Evolutionary conservation across 768 basidiomycete species (phyloP), one percentile per base, ranked within the genome.

Genomic region (Suillus spraguei): DNA sequence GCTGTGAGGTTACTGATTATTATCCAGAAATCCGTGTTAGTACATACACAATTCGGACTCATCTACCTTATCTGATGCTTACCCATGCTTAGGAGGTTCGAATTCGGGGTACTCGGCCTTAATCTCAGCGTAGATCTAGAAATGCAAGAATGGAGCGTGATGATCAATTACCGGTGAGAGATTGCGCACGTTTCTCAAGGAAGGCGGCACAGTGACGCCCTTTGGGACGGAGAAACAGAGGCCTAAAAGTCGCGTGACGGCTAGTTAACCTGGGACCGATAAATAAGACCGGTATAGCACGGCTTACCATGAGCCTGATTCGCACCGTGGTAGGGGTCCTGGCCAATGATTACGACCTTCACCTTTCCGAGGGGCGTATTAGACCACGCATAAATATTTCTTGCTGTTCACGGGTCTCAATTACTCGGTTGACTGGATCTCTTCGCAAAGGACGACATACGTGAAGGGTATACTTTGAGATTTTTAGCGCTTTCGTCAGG

Each of bases 361-460:
- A 98, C 87, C 65, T 88, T 86, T 14, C 91, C 89, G 17, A 97
- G 78, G 4, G 94, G 93, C 35, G 94, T 95, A 62, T 89, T 84
- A 4, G 93, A 92, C 95, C 95, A 98, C 14, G 93, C 83, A 73
- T 97, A 97, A 61, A 97, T 91, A 70, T 97, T 86, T 66, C 82
- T 80, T 16, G 94, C 95, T 89, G 72, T 53, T 60, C 59, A 44
- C 62, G 79, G 66, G 58, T 64, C 59, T 44, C 24, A 46, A 64
- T 44, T 17, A 62, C 47, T 60, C 54, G 32, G 55, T 46, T 56
- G 46, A 49, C 24, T 14, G 52, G 41, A 16, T 44, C 76, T 89
- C 73, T 73, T 33, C 11, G 22, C 20, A 41, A 47, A 20, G 47
- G 36, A 35, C 9, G 55, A 60, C 76, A 73, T 65, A 94, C 95